Evolutionary conservation across 2,329 filamentous ascomycete species (phyloP).

Genomic region (Arthrobotrys sinensis): DNA sequence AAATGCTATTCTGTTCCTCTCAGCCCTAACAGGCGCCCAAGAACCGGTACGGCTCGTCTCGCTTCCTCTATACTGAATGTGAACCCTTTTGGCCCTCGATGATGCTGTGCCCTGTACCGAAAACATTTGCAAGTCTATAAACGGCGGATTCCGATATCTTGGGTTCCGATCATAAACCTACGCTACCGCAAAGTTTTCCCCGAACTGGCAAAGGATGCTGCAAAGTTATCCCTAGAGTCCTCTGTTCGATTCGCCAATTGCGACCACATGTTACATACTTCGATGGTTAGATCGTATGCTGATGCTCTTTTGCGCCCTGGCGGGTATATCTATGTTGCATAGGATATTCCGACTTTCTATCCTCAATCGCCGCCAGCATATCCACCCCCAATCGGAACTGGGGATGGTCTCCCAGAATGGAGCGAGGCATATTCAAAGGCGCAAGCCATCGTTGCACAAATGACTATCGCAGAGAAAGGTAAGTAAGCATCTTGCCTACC

Average conservation of each 20-base stretch:
- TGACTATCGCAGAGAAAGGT: conserved; percentile 84
- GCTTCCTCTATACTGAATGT: conserved; percentile 41
- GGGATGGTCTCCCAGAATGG: conserved; percentile 73
- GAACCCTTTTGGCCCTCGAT: conserved; percentile 14
- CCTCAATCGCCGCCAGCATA: conserved; percentile 56
- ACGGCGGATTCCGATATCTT: conserved; percentile 37
- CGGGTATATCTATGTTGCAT: conserved; percentile 16
- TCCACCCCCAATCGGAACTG: conserved; percentile 59
- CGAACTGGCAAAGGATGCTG: conserved; percentile 34
- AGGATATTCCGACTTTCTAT: conserved; percentile 53
- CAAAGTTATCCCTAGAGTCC: conserved; percentile 1
- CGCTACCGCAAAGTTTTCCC: conserved; percentile 46
- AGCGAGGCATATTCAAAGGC: conserved; percentile 79
- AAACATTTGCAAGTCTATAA: conserved; percentile 1
- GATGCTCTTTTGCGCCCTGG: conserved; percentile 45
- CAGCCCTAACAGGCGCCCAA: conserved; percentile 61
- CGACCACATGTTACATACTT: conserved; percentile 13
- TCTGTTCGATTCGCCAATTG: conserved; percentile 26
- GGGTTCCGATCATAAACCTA: conserved; percentile 15
- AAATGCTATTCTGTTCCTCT: conserved; percentile 56
- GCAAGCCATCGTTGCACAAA: conserved; percentile 77
- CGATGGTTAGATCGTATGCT: conserved; percentile 18
- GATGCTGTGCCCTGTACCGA: conserved; percentile 6
- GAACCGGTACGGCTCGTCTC: conserved; percentile 59
- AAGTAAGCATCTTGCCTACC: conserved; percentile 30